A percentile compares a stretch with the other conserved stretches of the same genome.
Evolutionary conservation across 495 filamentous ascomycete species (phyloP).

Genomic region (Staphylotrichum longicolle): DNA sequence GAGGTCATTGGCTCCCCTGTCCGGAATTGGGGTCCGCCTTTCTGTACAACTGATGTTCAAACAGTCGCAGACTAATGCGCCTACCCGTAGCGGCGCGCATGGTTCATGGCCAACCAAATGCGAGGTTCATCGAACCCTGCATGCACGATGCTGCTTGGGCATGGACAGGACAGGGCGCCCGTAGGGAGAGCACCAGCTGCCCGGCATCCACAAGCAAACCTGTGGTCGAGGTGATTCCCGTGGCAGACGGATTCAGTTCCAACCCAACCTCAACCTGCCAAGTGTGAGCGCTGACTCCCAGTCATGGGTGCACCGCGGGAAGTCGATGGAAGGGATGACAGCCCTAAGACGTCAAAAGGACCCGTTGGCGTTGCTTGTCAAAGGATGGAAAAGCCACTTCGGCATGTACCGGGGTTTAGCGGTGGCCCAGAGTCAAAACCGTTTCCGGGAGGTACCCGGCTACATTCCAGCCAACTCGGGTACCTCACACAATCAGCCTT

Average conservation of each 20-base stretch:
- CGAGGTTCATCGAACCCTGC: constrained; percentile 3
- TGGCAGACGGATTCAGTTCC: neutral
- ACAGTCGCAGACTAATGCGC: constrained; percentile 47
- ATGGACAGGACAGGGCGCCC: constrained; percentile 1
- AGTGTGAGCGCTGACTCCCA: neutral
- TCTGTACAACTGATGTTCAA: constrained; percentile 43
- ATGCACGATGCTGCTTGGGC: constrained; percentile 16
- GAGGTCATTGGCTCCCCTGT: constrained; percentile 7
- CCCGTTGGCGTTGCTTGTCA: constrained; percentile 8
- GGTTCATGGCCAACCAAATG: constrained; percentile 16
- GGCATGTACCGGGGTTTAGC: constrained; percentile 13
- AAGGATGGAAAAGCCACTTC: constrained; percentile 17
- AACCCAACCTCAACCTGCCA: neutral
- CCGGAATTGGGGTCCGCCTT: constrained; percentile 15
- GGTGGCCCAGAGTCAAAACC: constrained; percentile 11
- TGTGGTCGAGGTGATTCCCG: neutral
- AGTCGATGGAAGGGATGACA: constrained; percentile 3
- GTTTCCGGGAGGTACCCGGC: constrained; percentile 29
- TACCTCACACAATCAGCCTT: constrained; percentile 18
- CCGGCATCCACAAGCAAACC: constrained; percentile 2
- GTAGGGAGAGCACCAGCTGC: neutral
- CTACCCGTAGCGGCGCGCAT: constrained; percentile 33
- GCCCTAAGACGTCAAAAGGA: neutral
- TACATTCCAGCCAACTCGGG: constrained; percentile 26
- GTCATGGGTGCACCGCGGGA: constrained; percentile 9